These are phyloP conservation scores for Jackrogersella minutella DNA, from an alignment of 495 filamentous ascomycete species.

Conservation along the genomic window DNA sequence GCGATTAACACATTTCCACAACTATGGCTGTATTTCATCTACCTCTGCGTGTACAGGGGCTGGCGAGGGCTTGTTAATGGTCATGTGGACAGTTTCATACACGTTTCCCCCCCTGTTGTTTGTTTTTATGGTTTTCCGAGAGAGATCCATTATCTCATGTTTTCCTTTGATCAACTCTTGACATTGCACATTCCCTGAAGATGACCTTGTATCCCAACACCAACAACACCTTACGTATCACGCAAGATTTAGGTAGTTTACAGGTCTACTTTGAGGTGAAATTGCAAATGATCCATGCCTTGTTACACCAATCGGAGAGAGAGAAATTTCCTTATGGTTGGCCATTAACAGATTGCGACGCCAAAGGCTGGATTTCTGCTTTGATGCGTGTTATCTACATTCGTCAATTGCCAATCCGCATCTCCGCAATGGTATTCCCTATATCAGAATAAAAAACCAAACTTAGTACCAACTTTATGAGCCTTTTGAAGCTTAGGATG, in stretches of 20 bases:
- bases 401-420: constrained; percentile 19
- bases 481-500: background rate
- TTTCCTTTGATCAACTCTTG: constrained; percentile 46
- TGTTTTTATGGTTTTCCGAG: constrained; percentile 43
- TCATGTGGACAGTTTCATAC: constrained; percentile 45
- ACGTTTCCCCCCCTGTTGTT: constrained; percentile 42
- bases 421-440: constrained; percentile 29
- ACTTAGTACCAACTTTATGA: constrained; percentile 22
- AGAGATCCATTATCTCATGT: constrained; percentile 45
- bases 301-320: constrained; percentile 27
- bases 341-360: constrained; percentile 25
- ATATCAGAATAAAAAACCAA: constrained; percentile 35
- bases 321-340: constrained; percentile 13
- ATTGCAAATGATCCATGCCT: constrained; percentile 36
- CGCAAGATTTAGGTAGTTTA: constrained; percentile 31
- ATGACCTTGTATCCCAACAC: constrained; percentile 25
- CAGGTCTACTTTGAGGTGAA: constrained; percentile 18
- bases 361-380: constrained; percentile 27
- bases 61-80: constrained; percentile 41
- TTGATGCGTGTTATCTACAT: constrained; percentile 25
- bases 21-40: constrained; percentile 38
- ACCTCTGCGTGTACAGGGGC: constrained; percentile 41
- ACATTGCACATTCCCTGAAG: constrained; percentile 32
- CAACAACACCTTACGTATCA: constrained; percentile 29
- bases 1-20: constrained; percentile 38